Percentiles rank a stretch among this genome's conserved stretches.
phyloP scores from a whole-genome alignment of 768 basidiomycete species.

The Mycena vitilis region DNA sequence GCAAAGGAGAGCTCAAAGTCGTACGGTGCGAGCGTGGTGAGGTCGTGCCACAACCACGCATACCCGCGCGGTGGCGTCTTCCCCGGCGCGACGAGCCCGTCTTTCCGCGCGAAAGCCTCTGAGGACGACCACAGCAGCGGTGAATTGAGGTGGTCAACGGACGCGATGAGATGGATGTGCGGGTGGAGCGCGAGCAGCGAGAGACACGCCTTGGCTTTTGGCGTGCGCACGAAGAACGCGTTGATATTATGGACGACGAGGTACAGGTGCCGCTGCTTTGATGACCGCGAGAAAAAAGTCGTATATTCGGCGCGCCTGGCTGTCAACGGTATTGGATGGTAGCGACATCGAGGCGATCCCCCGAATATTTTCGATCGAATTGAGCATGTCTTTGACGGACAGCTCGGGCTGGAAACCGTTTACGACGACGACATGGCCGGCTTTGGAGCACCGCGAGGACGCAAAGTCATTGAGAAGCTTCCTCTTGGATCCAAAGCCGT shows the following conservation, averaged over 20 bases:
- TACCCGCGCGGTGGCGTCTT: constrained; percentile 60
- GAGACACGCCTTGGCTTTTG: constrained; percentile 74
- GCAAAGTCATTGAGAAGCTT: constrained; percentile 81
- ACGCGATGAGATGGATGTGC: constrained; percentile 84
- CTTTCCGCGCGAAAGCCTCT: constrained; percentile 69
- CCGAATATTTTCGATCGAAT: constrained; percentile 66
- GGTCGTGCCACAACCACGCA: constrained; percentile 89
- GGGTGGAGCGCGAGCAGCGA: constrained; percentile 79
- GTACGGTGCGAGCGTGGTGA: constrained; percentile 88
- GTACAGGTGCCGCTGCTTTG: constrained; percentile 64
- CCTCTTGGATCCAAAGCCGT: constrained; percentile 92
- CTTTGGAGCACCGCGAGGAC: constrained; percentile 59
- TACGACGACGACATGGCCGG: constrained; percentile 79
- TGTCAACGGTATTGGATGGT: constrained; percentile 60
- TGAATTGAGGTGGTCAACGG: constrained; percentile 88
- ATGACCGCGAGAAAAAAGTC: constrained; percentile 66
- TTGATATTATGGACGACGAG: constrained; percentile 94
- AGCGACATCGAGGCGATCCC: constrained; percentile 51
- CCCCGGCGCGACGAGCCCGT: constrained; percentile 31
- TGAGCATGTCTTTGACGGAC: constrained; percentile 74
- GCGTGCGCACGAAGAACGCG: constrained; percentile 71
- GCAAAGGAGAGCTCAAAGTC: constrained; percentile 63
- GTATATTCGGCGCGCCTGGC: constrained; percentile 72
- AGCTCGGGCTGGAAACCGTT: constrained; percentile 84
- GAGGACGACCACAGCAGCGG: constrained; percentile 86